Base-by-base conservation (phyloP, 176 grass and related monocot species). In the Carex parvula region DNA sequence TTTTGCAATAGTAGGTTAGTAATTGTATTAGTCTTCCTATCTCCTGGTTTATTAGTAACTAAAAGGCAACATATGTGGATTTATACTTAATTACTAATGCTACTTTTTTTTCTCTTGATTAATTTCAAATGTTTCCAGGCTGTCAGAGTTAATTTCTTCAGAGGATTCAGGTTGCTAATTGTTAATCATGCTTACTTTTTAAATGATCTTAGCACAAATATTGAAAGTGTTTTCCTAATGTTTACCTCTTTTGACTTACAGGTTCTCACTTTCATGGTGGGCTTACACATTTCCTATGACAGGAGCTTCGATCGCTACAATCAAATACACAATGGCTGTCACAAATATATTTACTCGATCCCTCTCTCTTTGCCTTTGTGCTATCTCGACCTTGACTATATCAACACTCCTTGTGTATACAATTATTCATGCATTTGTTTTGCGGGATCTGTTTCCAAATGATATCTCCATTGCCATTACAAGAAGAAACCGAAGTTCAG, bases 201-300 rank as follows among this genome's bases (percentile, higher is more conserved):
- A 59, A 42, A 62, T n/a, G 15, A 48, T 29, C 30, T 77, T 35
- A 18, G 7, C 29, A 10, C 18, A 64, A 63, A 21, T 33, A 21
- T 7, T 17, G 9, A 60, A 35, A 8, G 42, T 8, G 1, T 50
- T 50, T 50, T 11, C 46, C 2, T 81, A 44, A 39, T 37, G 8
- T 7, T 15, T 58, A 26, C 6, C 7, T 62, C 4, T 62, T 46
- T 42, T 20, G 15, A 80, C 39, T 53, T 61, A 81, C 21, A 90
- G 88, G 37, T 99, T 99, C 89, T 99, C 96, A 42, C 93, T 99
- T 77, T 88, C 96, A 56, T 99, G 96, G 96, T 99, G 96, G 96
- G 96, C 96, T 1, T 99, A 99, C 79, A 99, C 96, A 52, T 99
- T 99, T 87, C 96, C 96, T 17, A 95, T 91, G 93, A 95, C 96